phyloP scores from a whole-genome alignment of 371 early-diverging fungal species.

The Zopfochytrium polystomum region DNA sequence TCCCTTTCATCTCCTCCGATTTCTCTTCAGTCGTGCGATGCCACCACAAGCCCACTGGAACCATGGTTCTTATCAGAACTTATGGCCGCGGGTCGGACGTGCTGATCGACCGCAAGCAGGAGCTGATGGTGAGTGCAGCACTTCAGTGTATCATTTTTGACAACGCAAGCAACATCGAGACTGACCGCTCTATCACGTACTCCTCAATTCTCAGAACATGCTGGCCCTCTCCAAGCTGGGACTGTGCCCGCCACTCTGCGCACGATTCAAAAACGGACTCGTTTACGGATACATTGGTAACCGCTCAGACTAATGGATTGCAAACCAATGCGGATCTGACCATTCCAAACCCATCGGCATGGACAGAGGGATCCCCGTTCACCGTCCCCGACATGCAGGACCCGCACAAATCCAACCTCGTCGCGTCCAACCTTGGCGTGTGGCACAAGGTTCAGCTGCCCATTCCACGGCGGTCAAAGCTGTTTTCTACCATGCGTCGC shows the following conservation, averaged over 20 bases:
- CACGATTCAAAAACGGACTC: constrained; percentile 77
- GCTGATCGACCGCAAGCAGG: constrained; percentile 86
- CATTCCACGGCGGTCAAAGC: no score
- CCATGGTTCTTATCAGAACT: constrained; percentile 77
- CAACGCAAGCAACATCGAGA: not conserved
- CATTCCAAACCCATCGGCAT: no score
- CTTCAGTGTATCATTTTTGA: not conserved
- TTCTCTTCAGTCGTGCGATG: constrained; percentile 66
- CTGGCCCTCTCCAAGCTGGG: constrained; percentile 65
- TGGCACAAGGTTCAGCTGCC: constrained; percentile 77
- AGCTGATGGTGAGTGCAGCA: constrained; percentile 68
- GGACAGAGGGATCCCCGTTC: no score
- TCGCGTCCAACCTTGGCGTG: constrained; percentile 73
- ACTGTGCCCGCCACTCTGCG: constrained; percentile 80
- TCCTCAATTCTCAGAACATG: constrained; percentile 62
- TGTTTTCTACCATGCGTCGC: constrained; percentile 73
- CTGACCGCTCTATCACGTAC: not conserved
- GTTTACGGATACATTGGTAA: no score
- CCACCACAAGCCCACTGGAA: constrained; percentile 58
- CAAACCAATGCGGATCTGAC: no score
- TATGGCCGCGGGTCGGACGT: constrained; percentile 84
- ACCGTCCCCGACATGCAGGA: no score
- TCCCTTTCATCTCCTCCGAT: not conserved
- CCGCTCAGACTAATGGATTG: no score
- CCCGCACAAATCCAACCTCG: constrained; percentile 64